Evolutionary conservation across 2,329 filamentous ascomycete species (phyloP).

Genomic region (Cladosporium colombiae): DNA sequence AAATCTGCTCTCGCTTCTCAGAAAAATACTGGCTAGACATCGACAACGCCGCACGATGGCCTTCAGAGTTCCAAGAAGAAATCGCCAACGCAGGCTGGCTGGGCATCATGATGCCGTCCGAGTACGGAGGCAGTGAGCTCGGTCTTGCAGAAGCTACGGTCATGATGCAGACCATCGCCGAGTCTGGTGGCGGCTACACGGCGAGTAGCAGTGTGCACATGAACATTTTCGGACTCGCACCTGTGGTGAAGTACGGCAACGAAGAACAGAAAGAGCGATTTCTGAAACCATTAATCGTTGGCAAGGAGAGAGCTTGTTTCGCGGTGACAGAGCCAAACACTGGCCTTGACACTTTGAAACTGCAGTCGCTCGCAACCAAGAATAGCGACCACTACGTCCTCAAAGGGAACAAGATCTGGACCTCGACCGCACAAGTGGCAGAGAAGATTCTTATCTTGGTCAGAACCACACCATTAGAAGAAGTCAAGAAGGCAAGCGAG

Average conservation of each 20-base stretch:
- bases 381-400: conserved; percentile 42
- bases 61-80: conserved; percentile 43
- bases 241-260: conserved; percentile 48
- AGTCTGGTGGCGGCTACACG: conserved; percentile 47
- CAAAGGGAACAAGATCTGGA: conserved; percentile 48
- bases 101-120: conserved; percentile 47
- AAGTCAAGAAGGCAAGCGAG: conserved; percentile 45
- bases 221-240: conserved; percentile 52
- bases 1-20: conserved; percentile 46
- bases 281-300: conserved; percentile 43
- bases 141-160: conserved; percentile 47
- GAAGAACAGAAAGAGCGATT: conserved; percentile 46
- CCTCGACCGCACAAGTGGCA: conserved; percentile 48
- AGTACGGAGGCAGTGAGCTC: conserved; percentile 46
- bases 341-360: conserved; percentile 45
- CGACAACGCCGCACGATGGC: conserved; percentile 43
- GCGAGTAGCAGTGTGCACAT: conserved; percentile 48
- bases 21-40: conserved; percentile 46
- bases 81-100: conserved; percentile 48
- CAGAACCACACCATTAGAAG: conserved; percentile 44
- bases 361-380: conserved; percentile 41
- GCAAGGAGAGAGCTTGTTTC: conserved; percentile 46
- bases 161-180: conserved; percentile 52
- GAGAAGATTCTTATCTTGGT: conserved; percentile 48
- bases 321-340: conserved; percentile 48